phyloP scores from a whole-genome alignment of 768 basidiomycete genomes.

The Russula sp. region DNA sequence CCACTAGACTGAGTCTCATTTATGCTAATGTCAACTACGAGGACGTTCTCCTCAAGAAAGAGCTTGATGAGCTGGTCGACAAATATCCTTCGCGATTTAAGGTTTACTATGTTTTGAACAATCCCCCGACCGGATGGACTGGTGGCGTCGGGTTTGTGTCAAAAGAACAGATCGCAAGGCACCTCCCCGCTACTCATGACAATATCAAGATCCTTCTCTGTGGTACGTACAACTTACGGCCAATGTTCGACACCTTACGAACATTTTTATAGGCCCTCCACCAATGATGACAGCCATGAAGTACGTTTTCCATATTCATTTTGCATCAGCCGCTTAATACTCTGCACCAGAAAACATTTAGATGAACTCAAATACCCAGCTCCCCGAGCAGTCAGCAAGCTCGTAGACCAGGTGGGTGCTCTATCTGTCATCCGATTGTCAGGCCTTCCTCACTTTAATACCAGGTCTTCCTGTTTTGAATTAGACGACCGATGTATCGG shows the following conservation, averaged over 20 bases:
- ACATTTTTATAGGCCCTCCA: conserved; percentile 51
- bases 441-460: conserved; percentile 27
- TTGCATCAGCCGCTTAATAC: conserved; percentile 26
- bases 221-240: conserved; percentile 46
- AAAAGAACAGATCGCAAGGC: conserved; percentile 83
- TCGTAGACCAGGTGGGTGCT: conserved; percentile 72
- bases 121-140: conserved; percentile 81
- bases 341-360: conserved; percentile 69
- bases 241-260: conserved; percentile 2
- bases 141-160: conserved; percentile 92
- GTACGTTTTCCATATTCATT: conserved; percentile 40
- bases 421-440: not conserved
- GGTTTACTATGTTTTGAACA: conserved; percentile 91
- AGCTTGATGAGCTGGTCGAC: conserved; percentile 75
- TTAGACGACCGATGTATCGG: conserved; percentile 5
- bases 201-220: conserved; percentile 86
- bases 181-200: conserved; percentile 62
- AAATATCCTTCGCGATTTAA: conserved; percentile 67
- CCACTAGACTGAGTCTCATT: conserved; percentile 79
- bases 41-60: conserved; percentile 88
- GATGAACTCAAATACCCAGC: conserved; percentile 83
- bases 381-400: conserved; percentile 89
- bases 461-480: conserved; percentile 46
- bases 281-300: conserved; percentile 81
- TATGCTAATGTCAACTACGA: conserved; percentile 94